Conservation (phyloP, 2,329 filamentous ascomycete genomes). For the Achaetomium macrosporum region DNA sequence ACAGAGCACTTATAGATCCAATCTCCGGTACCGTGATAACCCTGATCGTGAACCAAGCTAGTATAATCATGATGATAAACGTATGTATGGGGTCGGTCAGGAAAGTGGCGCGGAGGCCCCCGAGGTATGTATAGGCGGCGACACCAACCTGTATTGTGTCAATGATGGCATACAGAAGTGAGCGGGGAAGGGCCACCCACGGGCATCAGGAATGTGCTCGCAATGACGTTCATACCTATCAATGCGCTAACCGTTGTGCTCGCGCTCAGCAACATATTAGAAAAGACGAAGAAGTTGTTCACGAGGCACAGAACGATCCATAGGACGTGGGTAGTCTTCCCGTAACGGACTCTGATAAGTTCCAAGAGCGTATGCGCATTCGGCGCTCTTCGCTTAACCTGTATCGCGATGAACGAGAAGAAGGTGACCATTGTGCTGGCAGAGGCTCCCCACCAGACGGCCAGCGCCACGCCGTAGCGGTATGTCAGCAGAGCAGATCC, state of each 20-base stretch:
- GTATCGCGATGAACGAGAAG: neutral
- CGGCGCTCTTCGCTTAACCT: neutral
- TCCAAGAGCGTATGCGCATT: constrained; percentile 1
- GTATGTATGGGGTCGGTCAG: neutral
- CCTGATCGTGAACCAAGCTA: constrained; percentile 1
- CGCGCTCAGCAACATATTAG: neutral
- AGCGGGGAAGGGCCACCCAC: too few species aligned
- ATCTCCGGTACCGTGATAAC: neutral
- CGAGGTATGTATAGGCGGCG: neutral
- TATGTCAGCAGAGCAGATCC: neutral
- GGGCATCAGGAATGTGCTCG: neutral
- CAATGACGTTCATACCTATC: neutral
- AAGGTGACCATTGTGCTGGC: constrained; percentile 2
- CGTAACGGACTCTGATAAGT: neutral
- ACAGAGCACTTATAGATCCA: neutral
- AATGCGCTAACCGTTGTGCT: neutral
- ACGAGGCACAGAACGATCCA: constrained; percentile 2
- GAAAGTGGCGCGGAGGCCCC: neutral
- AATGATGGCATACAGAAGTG: too few species aligned
- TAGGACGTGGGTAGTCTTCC: neutral
- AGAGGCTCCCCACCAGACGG: too few species aligned
- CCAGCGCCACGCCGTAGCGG: constrained; percentile 1
- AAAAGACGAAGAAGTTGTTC: neutral
- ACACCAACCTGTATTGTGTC: too few species aligned
- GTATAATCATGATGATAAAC: neutral